Evolutionary conservation across 192 early-diverging fungal genomes (phyloP).

Genomic region (Entomortierella beljakovae): DNA sequence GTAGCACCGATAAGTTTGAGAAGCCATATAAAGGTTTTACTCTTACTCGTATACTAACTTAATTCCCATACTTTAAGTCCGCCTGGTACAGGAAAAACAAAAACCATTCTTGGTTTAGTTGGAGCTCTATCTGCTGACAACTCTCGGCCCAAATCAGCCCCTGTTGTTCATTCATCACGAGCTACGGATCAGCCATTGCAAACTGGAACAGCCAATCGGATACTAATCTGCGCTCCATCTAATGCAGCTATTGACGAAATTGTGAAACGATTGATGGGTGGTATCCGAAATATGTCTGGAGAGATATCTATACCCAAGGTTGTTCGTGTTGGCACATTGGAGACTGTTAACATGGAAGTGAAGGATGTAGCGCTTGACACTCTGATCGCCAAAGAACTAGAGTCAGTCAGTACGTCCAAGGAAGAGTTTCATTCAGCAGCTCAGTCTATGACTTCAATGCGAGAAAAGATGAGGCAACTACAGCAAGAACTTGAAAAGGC

Average conservation of each 20-base stretch:
- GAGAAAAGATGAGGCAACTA: slow-evolving; percentile 53
- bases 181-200: slow-evolving; percentile 14
- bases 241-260: slow-evolving; percentile 98
- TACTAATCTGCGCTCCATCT: slow-evolving; percentile 94
- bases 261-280: slow-evolving; percentile 83
- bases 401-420: slow-evolving; percentile 39
- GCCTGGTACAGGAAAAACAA: slow-evolving; percentile 76
- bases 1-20: too few relatives aligned
- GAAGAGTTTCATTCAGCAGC: slow-evolving; percentile 53
- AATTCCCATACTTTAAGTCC: too few relatives aligned
- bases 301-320: slow-evolving; percentile 71
- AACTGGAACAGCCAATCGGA: slow-evolving; percentile 60
- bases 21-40: too few relatives aligned
- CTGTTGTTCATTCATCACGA: slow-evolving; percentile 15
- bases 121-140: slow-evolving; percentile 69
- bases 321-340: slow-evolving; percentile 85
- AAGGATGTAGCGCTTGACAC: slow-evolving; percentile 80
- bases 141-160: slow-evolving; percentile 8
- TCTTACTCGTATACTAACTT: too few relatives aligned
- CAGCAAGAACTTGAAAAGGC: slow-evolving; percentile 55
- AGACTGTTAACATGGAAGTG: slow-evolving; percentile 78
- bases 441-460: slow-evolving; percentile 44
- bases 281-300: slow-evolving; percentile 73
- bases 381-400: slow-evolving; percentile 72
- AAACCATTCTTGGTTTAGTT: slow-evolving; percentile 89